Base-by-base conservation (phyloP, 371 early-diverging fungal species). In the Thermomucor indicae-seudaticae region DNA sequence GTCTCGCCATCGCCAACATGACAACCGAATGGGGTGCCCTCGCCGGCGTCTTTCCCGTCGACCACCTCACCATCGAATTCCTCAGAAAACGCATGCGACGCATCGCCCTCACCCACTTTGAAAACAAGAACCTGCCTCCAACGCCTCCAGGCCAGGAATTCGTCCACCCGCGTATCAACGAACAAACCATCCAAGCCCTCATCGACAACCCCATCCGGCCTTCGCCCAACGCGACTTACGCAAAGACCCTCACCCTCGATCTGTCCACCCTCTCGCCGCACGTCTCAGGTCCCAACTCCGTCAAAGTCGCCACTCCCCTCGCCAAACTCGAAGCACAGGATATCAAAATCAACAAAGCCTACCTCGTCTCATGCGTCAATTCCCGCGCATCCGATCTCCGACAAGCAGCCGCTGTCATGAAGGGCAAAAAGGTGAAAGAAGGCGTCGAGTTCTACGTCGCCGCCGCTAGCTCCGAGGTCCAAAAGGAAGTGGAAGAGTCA, bases 1-100 rank as follows among this genome's bases (percentile, higher is more conserved):
- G 96, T 22, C 79, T 97, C 41, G 90, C 96, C 31, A 92, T 97
- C 55, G 86, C 96, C 55, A 97, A 97, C 68, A 95, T 97, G 97
- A 95, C 97, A 2, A 97, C 97, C 17, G 97, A 97, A 66, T 97
- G 97, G 97, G 97, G 97, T 58, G 95, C 96, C 3, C 78, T 97
- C 14, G 97, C 95, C 17, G 96, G 95, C 46, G 86, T 97, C 2
- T 97, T 97, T 70, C 92, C 95, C 5, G 91, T 92, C 12, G 95
- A 97, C 70, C 74, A 85, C 1, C 58, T 73, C 3, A 89, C 92
- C 0, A 65, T 88, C 39, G 74, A 73, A 6, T 95, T 85, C 75
- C 80, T 88, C 38, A 65, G 83, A 28, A 77, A 75, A 22, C 82
- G 93, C 14, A 76, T 86, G 49, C 66, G 70, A 6, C 72, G 77